Base-by-base conservation (phyloP, 768 basidiomycete species). In the Amanita rubescens region DNA sequence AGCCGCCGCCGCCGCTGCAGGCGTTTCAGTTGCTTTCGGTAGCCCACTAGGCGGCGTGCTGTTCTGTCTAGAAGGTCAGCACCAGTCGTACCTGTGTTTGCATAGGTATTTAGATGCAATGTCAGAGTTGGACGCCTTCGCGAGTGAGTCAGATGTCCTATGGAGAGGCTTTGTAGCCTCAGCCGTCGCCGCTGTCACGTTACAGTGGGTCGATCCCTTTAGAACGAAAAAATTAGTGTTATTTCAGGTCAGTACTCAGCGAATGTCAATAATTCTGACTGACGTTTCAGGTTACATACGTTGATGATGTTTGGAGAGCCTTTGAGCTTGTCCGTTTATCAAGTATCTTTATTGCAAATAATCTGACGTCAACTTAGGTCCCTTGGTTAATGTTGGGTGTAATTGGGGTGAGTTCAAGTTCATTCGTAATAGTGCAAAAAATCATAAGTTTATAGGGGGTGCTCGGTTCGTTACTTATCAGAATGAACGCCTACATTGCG, bases 131-230 rank as follows among this genome's bases (percentile, higher is more conserved):
- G 84, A 85, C 58, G 78, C 80, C 1, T 84, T 85, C 61, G 77
- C 82, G 15, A 81, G 78, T 59, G 84, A 85, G 55, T 82, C 83
- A 2, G 87, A 90, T 58, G 85, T 87, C 25, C 81, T 87, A 76
- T 87, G 85, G 86, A 75, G 82, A 53, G 89, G 85, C n/a, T 95
- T 95, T 63, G 90, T 90, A 51, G 90, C 89, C 14, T 91, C 90
- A 6, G 88, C 85, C 47, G 79, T 93, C 49, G 92, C 92, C 0
- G 90, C 90, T 1, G 81, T 90, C n/a, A 77, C 87, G 0, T 67
- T 95, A 49, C 87, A 91, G 65, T 83, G 85, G 65, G 76, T 93
- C 44, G 85, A 94, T 61, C 92, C 92, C 0, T 94, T 93, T 64
- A 84, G 85, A 32, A 90, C 86, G 11, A 82, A 86, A 19, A 91